A percentile compares a stretch with the other conserved stretches of the same genome.
These are phyloP conservation scores for Plantago coronopus DNA, from an alignment of 305 asterid species.

Conservation along the genomic window DNA sequence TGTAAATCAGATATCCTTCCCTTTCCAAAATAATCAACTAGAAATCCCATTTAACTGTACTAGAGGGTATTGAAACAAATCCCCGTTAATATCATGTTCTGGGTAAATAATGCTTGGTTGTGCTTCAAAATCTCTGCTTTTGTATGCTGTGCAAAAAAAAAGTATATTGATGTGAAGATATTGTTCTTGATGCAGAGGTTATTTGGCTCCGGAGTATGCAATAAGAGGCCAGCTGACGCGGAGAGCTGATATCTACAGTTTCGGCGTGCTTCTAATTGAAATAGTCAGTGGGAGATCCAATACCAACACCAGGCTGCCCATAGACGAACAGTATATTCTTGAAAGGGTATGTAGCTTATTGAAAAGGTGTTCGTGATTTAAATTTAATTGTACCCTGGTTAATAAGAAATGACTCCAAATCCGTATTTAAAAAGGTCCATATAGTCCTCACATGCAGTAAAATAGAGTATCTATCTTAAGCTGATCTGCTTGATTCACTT, in stretches of 20 bases:
- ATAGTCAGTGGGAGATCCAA: conserved; percentile 93
- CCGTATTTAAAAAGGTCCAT: too few species aligned
- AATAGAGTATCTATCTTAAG: too few species aligned
- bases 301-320: conserved; percentile 67
- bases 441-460: too few species aligned
- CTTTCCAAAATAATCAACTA: neutral
- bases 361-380: neutral
- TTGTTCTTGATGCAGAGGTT: conserved; percentile 58
- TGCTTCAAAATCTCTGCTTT: neutral
- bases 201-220: conserved; percentile 99
- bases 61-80: neutral
- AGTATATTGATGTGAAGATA: neutral
- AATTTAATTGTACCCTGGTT: too few species aligned
- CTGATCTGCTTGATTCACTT: too few species aligned
- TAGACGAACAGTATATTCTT: conserved; percentile 77
- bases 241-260: conserved; percentile 85
- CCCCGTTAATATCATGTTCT: too few species aligned
- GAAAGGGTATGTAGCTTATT: conserved; percentile 64
- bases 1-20: neutral
- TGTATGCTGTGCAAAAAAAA: neutral
- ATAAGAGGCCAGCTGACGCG: conserved; percentile 85
- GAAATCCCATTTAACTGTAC: neutral
- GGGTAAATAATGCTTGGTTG: neutral
- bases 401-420: too few species aligned
- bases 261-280: conserved; percentile 86